Base-by-base conservation (phyloP, 2,329 filamentous ascomycete species). In the Beauveria bassiana region DNA sequence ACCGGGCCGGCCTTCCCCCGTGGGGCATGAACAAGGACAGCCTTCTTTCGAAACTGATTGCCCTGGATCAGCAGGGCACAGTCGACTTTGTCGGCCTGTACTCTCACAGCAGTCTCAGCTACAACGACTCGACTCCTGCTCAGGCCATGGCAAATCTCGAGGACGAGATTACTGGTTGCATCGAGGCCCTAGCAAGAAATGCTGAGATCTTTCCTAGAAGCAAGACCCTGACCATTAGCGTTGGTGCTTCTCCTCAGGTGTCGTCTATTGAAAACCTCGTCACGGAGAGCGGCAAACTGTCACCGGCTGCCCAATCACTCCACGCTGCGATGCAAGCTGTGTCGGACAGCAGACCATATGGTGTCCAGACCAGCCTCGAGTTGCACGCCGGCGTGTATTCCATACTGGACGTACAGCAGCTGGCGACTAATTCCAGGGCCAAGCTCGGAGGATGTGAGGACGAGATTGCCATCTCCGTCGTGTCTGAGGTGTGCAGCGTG, bases 341-440 rank as follows among this genome's bases (percentile, higher is more conserved):
- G 1, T 50, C 22, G 45, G 0, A 2, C 3, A 0, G 52, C 0
- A 63, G 53, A 0, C 50, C 61, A 1, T 51, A 50, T 14, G 68
- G 65, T 1, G 52, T 71, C 0, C 43, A 61, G 0, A 68, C 68
- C 0, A 66, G 47, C 0, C 65, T 88, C 0, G 86, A 88, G 65
- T 70, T 88, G 1, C 86, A 89, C 64, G 86, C 86, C 0, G 86
- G 86, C 0, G 85, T 87, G 1, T 89, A 88, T 66, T 81, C 85
- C 0, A 70, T 86, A 5, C 75, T 88, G 5, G 86, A 88, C 65
- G 78, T 87, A 67, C 86, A 89, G 66, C 86, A 89, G 67, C 70
- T 87, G 0, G 81, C 84, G 0, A 87, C 86, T 0, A 75, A 81
- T 12, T 81, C 43, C 66, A 75, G 40, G 61, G 70, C 0, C 61